Evolutionary conservation across 805 yeast species (phyloP).

Genomic region (Wickerhamomyces ciferrii): DNA sequence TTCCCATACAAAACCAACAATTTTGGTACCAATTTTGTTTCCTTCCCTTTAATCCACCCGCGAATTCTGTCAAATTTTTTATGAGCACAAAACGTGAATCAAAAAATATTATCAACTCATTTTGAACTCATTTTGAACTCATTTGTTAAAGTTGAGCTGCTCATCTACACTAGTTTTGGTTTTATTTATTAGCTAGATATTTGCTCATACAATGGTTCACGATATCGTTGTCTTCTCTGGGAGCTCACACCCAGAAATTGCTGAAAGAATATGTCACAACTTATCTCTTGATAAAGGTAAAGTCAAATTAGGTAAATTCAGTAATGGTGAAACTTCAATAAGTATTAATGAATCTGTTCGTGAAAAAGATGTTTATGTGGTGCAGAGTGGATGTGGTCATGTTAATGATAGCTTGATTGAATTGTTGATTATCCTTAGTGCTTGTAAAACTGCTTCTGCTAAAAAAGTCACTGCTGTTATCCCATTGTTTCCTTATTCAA

Average conservation of each 20-base stretch:
- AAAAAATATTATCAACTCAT: no score
- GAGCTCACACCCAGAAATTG: constrained; percentile 77
- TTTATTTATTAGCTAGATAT: no score
- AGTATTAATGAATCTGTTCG: constrained; percentile 84
- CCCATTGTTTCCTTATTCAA: constrained; percentile 91
- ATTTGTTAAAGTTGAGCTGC: no score
- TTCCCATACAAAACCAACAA: no score
- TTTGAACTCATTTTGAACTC: no score
- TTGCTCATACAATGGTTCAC: no score
- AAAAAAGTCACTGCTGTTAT: constrained; percentile 91
- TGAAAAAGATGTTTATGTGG: constrained; percentile 94
- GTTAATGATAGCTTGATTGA: constrained; percentile 94
- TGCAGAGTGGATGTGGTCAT: constrained; percentile 83
- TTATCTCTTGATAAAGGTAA: constrained; percentile 70
- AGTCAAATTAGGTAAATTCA: constrained; percentile 58
- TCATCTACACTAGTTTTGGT: no score
- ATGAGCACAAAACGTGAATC: no score
- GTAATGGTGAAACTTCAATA: constrained; percentile 93
- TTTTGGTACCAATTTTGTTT: no score
- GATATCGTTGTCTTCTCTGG: constrained; percentile 90
- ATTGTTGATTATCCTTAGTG: constrained; percentile 82
- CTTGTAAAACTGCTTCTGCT: constrained; percentile 97
- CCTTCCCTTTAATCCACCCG: no score
- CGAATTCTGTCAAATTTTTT: no score
- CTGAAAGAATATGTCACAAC: constrained; percentile 68